A percentile compares a stretch with the other conserved stretches of the same genome.
Evolutionary conservation across 2,329 filamentous ascomycete species (phyloP).

Genomic region (Fusarium buxicola): DNA sequence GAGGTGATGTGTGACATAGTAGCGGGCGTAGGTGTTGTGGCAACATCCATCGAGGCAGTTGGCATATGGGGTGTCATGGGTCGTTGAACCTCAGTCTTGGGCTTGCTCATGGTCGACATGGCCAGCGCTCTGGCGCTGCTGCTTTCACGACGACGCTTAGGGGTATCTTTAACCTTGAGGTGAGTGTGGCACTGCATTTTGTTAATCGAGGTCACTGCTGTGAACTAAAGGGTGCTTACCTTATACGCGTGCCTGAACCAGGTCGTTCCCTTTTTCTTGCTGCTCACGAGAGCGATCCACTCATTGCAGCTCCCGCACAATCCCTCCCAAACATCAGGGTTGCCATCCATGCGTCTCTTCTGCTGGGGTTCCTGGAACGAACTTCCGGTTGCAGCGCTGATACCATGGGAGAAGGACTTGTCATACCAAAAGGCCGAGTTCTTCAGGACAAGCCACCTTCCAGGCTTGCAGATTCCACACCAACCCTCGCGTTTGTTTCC

Average conservation of each 20-base stretch:
- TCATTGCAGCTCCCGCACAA: constrained; percentile 82
- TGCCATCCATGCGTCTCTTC: constrained; percentile 80
- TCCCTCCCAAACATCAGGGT: constrained; percentile 84
- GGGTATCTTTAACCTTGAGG: constrained; percentile 76
- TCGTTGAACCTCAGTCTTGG: constrained; percentile 59
- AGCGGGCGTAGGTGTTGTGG: constrained; percentile 44
- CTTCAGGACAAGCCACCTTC: constrained; percentile 87
- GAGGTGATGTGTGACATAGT: constrained; percentile 46
- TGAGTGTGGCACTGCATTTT: constrained; percentile 73
- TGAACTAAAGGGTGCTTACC: constrained; percentile 59
- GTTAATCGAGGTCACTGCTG: constrained; percentile 29
- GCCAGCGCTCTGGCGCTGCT: constrained; percentile 61
- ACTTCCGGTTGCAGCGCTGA: constrained; percentile 83
- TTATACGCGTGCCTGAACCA: constrained; percentile 94
- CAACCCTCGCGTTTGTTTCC: constrained; percentile 90
- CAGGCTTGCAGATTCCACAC: constrained; percentile 89
- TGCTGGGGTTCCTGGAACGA: constrained; percentile 83
- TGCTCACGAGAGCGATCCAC: constrained; percentile 84
- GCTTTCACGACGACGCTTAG: constrained; percentile 74
- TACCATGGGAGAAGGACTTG: constrained; percentile 89
- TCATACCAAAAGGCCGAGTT: constrained; percentile 96
- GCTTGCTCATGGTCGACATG: constrained; percentile 58
- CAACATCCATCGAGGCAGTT: constrained; percentile 37
- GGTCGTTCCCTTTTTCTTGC: constrained; percentile 91
- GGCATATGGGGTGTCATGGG: constrained; percentile 48